These are phyloP conservation scores for Aquilaria malaccensis DNA, from an alignment of 345 rosid species.

Conservation along the genomic window DNA sequence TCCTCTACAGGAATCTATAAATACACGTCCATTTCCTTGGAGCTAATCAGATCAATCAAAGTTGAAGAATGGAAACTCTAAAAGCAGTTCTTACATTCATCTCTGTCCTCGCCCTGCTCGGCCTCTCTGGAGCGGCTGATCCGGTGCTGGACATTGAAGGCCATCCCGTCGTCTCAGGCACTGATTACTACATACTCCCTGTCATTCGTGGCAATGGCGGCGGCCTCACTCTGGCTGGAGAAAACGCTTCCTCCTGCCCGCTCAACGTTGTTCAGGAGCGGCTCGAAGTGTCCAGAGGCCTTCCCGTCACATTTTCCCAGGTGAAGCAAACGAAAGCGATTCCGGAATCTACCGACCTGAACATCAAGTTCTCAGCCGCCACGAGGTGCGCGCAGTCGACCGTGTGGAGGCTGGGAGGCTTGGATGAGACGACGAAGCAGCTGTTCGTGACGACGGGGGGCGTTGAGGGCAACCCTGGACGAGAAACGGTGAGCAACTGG, in stretches of 20 bases:
- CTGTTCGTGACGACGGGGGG: constrained; percentile 47
- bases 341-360: constrained; percentile 28
- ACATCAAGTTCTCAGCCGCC: constrained; percentile 35
- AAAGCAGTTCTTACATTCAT: too few relatives aligned
- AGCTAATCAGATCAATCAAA: not conserved
- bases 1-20: too few relatives aligned
- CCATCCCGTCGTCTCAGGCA: constrained; percentile 16
- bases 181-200: constrained; percentile 26
- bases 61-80: too few relatives aligned
- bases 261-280: constrained; percentile 25
- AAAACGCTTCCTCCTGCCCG: constrained; percentile 19
- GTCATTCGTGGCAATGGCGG: constrained; percentile 25
- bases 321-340: constrained; percentile 12
- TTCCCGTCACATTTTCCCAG: constrained; percentile 23
- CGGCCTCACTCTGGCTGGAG: constrained; percentile 23
- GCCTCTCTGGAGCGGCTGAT: not conserved
- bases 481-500: constrained; percentile 40
- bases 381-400: constrained; percentile 44
- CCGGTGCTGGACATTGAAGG: constrained; percentile 23
- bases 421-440: constrained; percentile 32
- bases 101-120: too few relatives aligned
- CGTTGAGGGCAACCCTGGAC: constrained; percentile 51
- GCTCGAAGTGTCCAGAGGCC: constrained; percentile 19
- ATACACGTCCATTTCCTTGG: too few relatives aligned
- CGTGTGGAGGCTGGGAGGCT: constrained; percentile 34